Base-by-base conservation (phyloP, 1,284 basidiomycete genomes). In the Cryptococcus amylolentus region DNA sequence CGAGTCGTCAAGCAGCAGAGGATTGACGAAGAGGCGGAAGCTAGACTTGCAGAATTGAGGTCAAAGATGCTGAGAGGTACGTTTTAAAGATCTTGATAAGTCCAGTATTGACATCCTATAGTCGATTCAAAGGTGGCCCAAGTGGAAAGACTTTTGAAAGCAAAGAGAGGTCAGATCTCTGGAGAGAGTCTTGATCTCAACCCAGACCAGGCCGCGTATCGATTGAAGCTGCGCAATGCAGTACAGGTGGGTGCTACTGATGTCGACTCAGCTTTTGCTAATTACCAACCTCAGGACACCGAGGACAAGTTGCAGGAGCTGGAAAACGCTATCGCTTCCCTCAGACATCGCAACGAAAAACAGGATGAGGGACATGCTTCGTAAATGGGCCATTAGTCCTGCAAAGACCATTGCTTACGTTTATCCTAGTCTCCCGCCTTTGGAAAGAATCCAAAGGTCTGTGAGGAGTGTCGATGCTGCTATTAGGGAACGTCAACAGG, bases 131-230 rank as follows among this genome's bases (percentile, higher is more conserved):
- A 79, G 60, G 54, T 68, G n/a, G 77, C 78, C 28, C 79, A 80
- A 60, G 72, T 71, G 1, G 73, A 76, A 3, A 77, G 80, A 35
- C 80, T 80, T 66, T 56, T 82, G 28, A 75, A 79, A 49, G 80
- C 81, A 0, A 68, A 73, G 20, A 65, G 73, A 44, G 81, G 82
- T 63, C 78, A 81, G 0, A 70, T 72, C 1, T 79, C 80, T 51
- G 78, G 78, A 18, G 76, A 77, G 49, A 73, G 80, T 12, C 72
- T 78, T 38, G 79, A 81, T 59, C 75, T 82, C 0, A 79, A 78
- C 16, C 79, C 81, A 0, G 79, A 81, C 60, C 81, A 82, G 57
- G 64, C 74, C 12, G 78, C 79, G 46, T 80, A 77, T 51, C 81
- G 81, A 63, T 62, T 67, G 45, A 69, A 72, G 47, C 69, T 83